These are phyloP conservation scores for Calonectria hawksworthii DNA, from an alignment of 2,329 filamentous ascomycete species.

Conservation along the genomic window DNA sequence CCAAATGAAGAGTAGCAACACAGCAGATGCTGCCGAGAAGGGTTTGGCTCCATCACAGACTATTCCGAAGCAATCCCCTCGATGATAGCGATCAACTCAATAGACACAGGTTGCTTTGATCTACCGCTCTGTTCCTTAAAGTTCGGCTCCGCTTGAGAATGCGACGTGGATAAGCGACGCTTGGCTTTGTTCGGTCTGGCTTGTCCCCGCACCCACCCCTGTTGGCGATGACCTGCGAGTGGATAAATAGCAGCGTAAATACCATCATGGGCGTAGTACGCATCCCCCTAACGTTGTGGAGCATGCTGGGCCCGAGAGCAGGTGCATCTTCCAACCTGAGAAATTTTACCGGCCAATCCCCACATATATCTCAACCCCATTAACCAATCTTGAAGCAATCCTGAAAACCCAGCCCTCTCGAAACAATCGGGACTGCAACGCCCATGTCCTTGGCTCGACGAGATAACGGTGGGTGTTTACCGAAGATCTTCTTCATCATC, in stretches of 20 bases:
- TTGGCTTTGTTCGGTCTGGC: not conserved
- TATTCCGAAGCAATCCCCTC: not conserved
- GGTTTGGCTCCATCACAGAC: not conserved
- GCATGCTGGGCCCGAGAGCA: not conserved
- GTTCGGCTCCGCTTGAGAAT: not conserved
- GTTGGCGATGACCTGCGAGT: slow-evolving; percentile 47
- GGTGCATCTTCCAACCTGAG: not conserved
- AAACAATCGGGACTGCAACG: not conserved
- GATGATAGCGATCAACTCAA: not conserved
- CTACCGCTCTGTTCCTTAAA: not conserved
- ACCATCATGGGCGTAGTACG: slow-evolving; percentile 9
- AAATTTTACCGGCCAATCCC: not conserved
- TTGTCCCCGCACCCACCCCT: not conserved
- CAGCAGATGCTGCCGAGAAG: not conserved
- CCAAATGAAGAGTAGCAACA: not conserved
- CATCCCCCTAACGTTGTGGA: not conserved
- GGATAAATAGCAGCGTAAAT: slow-evolving; percentile 27
- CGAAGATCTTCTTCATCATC: not conserved
- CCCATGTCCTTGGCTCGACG: slow-evolving; percentile 47
- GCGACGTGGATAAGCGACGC: not conserved
- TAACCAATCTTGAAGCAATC: not conserved
- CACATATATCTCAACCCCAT: not conserved
- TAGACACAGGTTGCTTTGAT: not conserved
- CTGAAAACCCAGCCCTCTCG: not conserved
- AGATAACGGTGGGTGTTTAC: slow-evolving; percentile 39